Conservation (phyloP, 2,329 filamentous ascomycete genomes). For the Anisogramma anomala region DNA sequence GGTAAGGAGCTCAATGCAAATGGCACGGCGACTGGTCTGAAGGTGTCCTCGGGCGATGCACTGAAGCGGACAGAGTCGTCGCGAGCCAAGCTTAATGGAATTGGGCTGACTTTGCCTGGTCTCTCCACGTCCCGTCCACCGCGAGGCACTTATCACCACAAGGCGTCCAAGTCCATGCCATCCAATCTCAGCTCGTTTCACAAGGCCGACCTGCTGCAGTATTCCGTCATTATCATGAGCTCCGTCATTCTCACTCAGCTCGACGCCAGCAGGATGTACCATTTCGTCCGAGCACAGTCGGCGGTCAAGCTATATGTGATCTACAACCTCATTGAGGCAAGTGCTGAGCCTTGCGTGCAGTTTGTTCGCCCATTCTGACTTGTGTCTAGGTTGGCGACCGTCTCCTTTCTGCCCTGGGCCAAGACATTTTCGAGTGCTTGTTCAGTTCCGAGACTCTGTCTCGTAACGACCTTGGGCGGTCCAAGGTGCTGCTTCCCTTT, state of each 20-base stretch:
- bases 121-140: constrained; percentile 19
- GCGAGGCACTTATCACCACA: constrained; percentile 42
- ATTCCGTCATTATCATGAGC: constrained; percentile 74
- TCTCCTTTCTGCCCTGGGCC: constrained; percentile 78
- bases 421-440: constrained; percentile 91
- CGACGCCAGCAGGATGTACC: constrained; percentile 95
- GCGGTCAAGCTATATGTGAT: constrained; percentile 98
- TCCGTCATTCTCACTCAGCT: constrained; percentile 78
- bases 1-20: constrained; percentile 1
- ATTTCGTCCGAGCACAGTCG: constrained; percentile 89
- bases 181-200: constrained; percentile 78
- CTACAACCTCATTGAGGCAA: constrained; percentile 85
- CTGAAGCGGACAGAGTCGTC: constrained; percentile 6
- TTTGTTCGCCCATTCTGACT: background rate
- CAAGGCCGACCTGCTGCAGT: constrained; percentile 91
- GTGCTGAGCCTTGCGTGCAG: constrained; percentile 5
- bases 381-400: constrained; percentile 59
- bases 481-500: constrained; percentile 77
- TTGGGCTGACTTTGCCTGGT: background rate
- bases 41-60: background rate
- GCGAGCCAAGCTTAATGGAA: constrained; percentile 1
- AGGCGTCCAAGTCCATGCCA: constrained; percentile 70
- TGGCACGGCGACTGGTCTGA: background rate
- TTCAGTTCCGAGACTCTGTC: constrained; percentile 90
- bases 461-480: constrained; percentile 74